Percentiles rank a stretch among this genome's conserved stretches.
Conservation (phyloP, 1,284 basidiomycete species). For the Mrakiaceae sp. region DNA sequence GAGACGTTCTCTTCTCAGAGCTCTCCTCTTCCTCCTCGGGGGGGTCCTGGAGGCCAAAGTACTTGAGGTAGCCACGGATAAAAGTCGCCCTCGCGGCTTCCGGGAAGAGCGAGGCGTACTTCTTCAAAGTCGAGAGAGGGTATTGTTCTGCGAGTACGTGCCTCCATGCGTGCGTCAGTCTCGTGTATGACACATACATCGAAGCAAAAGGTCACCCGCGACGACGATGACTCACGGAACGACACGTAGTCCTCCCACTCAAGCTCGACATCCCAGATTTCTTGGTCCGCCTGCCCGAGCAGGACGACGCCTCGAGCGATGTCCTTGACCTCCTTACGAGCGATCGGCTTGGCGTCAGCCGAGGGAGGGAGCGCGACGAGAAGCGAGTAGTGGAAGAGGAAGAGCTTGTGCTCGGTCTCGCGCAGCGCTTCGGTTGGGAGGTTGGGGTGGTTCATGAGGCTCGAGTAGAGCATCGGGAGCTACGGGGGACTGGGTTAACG, state of each 20-base stretch:
- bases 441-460: constrained; percentile 13
- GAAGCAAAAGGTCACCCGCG: background rate
- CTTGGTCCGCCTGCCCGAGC: constrained; percentile 58
- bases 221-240: constrained; percentile 43
- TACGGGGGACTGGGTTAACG: constrained; percentile 22
- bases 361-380: constrained; percentile 8
- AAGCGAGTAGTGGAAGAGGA: constrained; percentile 8
- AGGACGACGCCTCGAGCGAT: constrained; percentile 61
- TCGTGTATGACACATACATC: constrained; percentile 1
- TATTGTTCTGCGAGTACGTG: constrained; percentile 45
- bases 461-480: constrained; percentile 31
- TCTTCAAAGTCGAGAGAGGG: constrained; percentile 49
- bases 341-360: constrained; percentile 38
- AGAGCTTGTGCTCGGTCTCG: constrained; percentile 14
- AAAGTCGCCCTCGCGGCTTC: constrained; percentile 45
- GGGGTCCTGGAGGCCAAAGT: constrained; percentile 43
- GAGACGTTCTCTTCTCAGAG: background rate
- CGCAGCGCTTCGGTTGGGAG: constrained; percentile 9
- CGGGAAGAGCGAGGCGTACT: constrained; percentile 62
- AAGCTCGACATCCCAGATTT: constrained; percentile 67
- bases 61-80: constrained; percentile 57
- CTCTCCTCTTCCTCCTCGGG: constrained; percentile 36
- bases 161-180: background rate
- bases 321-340: constrained; percentile 53
- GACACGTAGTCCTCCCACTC: constrained; percentile 63